These are phyloP conservation scores for Mycena sanguinolenta DNA, from an alignment of 768 basidiomycete species.

Conservation along the genomic window DNA sequence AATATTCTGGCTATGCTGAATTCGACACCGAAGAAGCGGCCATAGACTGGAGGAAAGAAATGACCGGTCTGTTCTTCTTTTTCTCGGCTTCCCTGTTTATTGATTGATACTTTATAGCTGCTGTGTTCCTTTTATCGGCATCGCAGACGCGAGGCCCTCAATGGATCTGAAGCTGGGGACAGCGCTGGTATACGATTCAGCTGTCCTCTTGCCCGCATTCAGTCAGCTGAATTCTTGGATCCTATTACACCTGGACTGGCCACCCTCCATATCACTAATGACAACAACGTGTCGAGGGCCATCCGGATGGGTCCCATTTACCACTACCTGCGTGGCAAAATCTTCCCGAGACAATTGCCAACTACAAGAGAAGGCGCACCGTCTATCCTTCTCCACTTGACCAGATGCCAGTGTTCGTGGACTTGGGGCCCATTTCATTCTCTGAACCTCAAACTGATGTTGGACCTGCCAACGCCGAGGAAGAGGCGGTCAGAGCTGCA, in stretches of 20 bases:
- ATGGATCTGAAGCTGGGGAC: slow-evolving; percentile 45
- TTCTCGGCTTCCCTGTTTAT: not conserved
- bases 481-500: slow-evolving; percentile 46
- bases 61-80: slow-evolving; percentile 52
- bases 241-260: slow-evolving; percentile 44
- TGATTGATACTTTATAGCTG: slow-evolving; percentile 46
- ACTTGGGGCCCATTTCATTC: slow-evolving; percentile 58
- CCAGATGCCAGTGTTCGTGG: slow-evolving; percentile 49
- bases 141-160: slow-evolving; percentile 51
- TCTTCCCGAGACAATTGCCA: slow-evolving; percentile 36
- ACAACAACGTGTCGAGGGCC: not conserved
- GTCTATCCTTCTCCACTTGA: slow-evolving; percentile 25
- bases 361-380: slow-evolving; percentile 13
- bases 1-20: slow-evolving; percentile 51
- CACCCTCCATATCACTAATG: slow-evolving; percentile 34
- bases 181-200: slow-evolving; percentile 58
- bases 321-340: slow-evolving; percentile 43
- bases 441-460: slow-evolving; percentile 36
- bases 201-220: slow-evolving; percentile 58
- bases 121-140: slow-evolving; percentile 61
- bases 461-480: slow-evolving; percentile 40
- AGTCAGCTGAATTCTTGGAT: slow-evolving; percentile 40
- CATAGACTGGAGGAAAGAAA: slow-evolving; percentile 62
- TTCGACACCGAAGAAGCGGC: slow-evolving; percentile 72
- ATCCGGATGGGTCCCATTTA: slow-evolving; percentile 34